Percentiles rank a stretch among this genome's conserved stretches.
phyloP scores from a whole-genome alignment of 768 basidiomycete species.

The Podaxis rugospora region DNA sequence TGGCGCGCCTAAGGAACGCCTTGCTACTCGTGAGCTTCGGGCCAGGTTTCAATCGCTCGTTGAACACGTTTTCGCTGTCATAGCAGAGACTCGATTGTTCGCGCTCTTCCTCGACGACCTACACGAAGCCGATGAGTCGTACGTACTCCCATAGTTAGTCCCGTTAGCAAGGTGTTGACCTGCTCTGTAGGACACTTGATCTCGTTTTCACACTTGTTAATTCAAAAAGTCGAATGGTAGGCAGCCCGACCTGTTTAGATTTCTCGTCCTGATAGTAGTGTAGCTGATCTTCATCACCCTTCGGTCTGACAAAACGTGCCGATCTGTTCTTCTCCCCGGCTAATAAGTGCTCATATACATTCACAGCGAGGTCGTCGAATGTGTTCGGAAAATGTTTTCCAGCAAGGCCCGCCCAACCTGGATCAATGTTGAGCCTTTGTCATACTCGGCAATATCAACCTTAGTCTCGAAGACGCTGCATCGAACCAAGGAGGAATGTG shows the following conservation, averaged over 20 bases:
- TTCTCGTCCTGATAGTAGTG: background rate
- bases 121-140: slow-evolving; percentile 74
- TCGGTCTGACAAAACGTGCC: slow-evolving; percentile 50
- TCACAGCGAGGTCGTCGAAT: slow-evolving; percentile 40
- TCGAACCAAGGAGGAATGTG: slow-evolving; percentile 50
- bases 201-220: slow-evolving; percentile 61
- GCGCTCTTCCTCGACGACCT: slow-evolving; percentile 72
- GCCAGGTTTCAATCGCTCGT: slow-evolving; percentile 69
- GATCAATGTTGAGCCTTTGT: slow-evolving; percentile 61
- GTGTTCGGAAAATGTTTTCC: slow-evolving; percentile 53
- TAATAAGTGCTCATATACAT: background rate
- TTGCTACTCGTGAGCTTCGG: slow-evolving; percentile 57
- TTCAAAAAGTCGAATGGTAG: slow-evolving; percentile 62
- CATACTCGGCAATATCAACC: slow-evolving; percentile 49
- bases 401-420: slow-evolving; percentile 57
- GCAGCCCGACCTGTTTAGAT: slow-evolving; percentile 7
- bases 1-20: slow-evolving; percentile 47
- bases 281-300: slow-evolving; percentile 64
- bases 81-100: slow-evolving; percentile 66
- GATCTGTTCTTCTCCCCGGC: background rate
- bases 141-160: slow-evolving; percentile 9
- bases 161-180: background rate
- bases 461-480: slow-evolving; percentile 64
- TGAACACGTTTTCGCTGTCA: slow-evolving; percentile 63
- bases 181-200: slow-evolving; percentile 50